A percentile compares a stretch with the other conserved stretches of the same genome.
Conservation (phyloP, 768 basidiomycete genomes). For the Lentinus tigrinus region DNA sequence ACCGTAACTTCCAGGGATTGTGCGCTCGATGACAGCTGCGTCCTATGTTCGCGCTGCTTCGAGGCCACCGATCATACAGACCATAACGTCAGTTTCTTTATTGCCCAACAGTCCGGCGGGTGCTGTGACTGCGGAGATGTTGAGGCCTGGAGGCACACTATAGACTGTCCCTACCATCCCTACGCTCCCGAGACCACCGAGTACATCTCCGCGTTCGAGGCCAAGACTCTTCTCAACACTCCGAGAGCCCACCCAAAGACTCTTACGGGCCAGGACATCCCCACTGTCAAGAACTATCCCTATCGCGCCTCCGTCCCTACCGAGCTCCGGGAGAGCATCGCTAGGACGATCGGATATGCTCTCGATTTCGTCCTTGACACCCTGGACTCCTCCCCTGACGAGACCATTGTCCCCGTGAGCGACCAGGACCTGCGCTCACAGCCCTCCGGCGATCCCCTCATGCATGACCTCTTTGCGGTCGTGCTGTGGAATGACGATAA, state of each 20-base stretch:
- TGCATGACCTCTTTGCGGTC: conserved; percentile 77
- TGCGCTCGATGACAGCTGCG: conserved; percentile 84
- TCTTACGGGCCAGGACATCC: conserved; percentile 45
- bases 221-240: conserved; percentile 22
- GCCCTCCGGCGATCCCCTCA: conserved; percentile 75
- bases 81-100: conserved; percentile 93
- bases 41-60: conserved; percentile 89
- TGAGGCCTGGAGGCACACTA: conserved; percentile 76
- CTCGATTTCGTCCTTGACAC: conserved; percentile 84
- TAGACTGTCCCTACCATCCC: conserved; percentile 77
- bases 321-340: conserved; percentile 74
- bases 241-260: conserved; percentile 41
- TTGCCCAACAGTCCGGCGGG: conserved; percentile 87
- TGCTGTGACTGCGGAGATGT: conserved; percentile 95
- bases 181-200: conserved; percentile 35
- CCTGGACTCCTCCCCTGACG: conserved; percentile 79
- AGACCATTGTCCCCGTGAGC: conserved; percentile 61
- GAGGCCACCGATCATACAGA: conserved; percentile 80
- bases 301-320: conserved; percentile 55
- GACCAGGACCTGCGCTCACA: conserved; percentile 73
- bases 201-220: conserved; percentile 28
- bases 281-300: conserved; percentile 60
- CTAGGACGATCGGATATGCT: conserved; percentile 69
- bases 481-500: conserved; percentile 98
- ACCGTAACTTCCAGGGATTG: conserved; percentile 64